Evolutionary conservation across 2,329 filamentous ascomycete genomes (phyloP).

Genomic region (Claviceps sp.): DNA sequence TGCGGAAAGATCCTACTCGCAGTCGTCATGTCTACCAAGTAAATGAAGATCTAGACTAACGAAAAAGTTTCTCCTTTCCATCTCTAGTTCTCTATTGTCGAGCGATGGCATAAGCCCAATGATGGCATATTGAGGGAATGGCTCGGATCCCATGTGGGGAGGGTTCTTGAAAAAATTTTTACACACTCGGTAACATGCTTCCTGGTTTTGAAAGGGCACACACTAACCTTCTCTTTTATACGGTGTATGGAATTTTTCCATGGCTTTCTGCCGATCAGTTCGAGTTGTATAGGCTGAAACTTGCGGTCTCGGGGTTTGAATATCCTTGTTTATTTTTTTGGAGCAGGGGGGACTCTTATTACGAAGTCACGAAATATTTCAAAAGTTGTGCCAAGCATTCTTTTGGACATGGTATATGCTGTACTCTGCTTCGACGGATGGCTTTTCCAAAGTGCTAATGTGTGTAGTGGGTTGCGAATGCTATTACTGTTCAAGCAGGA

Average conservation of each 20-base stretch:
- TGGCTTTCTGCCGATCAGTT: conserved; percentile 1
- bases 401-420: conserved; percentile 4
- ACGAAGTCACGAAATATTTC: not conserved
- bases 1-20: conserved; percentile 82
- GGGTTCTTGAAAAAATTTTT: conserved; percentile 10
- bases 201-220: conserved; percentile 19
- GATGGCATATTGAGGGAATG: conserved; percentile 8
- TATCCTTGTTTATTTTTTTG: not conserved
- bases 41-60: conserved; percentile 58
- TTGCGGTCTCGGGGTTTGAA: not conserved
- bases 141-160: conserved; percentile 8
- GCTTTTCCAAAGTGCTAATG: conserved; percentile 2
- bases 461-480: not conserved
- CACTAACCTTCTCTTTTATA: conserved; percentile 25
- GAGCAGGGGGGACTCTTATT: not conserved
- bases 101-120: conserved; percentile 1
- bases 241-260: not conserved
- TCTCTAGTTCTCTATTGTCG: conserved; percentile 1
- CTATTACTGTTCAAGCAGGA: not conserved
- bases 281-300: conserved; percentile 4
- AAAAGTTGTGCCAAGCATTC: not conserved
- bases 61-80: not conserved
- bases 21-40: conserved; percentile 76
- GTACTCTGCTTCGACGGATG: not conserved
- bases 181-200: conserved; percentile 22